Conservation (phyloP, 768 basidiomycete species). For the Ramaria sp. region DNA sequence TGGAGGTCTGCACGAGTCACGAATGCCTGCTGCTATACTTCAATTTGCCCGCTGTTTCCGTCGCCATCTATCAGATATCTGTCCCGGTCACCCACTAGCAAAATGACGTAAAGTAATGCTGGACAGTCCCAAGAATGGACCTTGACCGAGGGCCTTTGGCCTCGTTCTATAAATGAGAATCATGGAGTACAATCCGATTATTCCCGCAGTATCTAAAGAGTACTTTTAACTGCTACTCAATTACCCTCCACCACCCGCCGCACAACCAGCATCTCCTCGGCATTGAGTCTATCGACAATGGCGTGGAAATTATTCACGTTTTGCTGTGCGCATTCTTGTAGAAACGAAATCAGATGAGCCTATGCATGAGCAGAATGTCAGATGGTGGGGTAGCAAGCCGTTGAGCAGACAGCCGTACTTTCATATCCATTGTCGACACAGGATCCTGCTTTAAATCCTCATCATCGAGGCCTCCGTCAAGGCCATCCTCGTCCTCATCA, state of each 20-base stretch:
- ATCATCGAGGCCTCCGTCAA: conserved; percentile 63
- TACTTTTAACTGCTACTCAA: not conserved
- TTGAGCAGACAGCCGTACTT: conserved; percentile 26
- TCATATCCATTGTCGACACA: conserved; percentile 78
- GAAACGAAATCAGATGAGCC: conserved; percentile 61
- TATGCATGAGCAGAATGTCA: conserved; percentile 17
- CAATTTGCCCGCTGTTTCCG: no score
- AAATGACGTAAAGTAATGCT: no score
- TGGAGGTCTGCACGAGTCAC: no score
- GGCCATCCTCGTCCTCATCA: conserved; percentile 61
- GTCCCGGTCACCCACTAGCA: no score
- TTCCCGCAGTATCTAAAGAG: not conserved
- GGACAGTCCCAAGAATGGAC: no score
- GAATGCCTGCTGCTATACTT: no score
- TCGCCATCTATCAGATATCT: no score
- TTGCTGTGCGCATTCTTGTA: conserved; percentile 53
- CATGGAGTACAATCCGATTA: not conserved
- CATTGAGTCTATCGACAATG: conserved; percentile 52
- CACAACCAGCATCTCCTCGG: conserved; percentile 65
- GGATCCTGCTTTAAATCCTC: conserved; percentile 85
- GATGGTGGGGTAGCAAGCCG: not conserved
- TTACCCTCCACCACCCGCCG: conserved; percentile 16
- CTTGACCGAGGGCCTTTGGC: not conserved
- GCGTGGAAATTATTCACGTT: conserved; percentile 54
- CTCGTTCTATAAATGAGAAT: not conserved